Conservation (phyloP, 768 basidiomycete genomes). For the Russula sp. region DNA sequence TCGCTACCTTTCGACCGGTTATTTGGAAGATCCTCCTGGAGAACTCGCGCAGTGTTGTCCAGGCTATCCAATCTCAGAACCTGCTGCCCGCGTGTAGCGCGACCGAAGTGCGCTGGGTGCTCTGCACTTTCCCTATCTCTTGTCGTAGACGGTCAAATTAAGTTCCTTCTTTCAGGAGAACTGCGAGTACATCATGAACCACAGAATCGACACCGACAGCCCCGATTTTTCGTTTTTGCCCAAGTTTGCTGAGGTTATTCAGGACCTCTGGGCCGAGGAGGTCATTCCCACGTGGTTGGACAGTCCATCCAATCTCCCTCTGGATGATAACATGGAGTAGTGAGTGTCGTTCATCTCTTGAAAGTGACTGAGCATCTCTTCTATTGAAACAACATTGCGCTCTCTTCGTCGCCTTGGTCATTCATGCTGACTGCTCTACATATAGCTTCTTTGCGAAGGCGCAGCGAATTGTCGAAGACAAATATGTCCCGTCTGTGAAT, state of each 20-base stretch:
- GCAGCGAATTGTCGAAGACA: conserved; percentile 64
- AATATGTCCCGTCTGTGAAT: conserved; percentile 74
- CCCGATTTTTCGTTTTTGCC: conserved; percentile 26
- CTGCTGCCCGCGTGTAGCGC: not conserved
- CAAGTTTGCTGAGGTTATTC: not conserved
- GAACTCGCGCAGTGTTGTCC: not conserved
- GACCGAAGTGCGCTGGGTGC: not conserved
- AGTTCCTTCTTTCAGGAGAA: not conserved
- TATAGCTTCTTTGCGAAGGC: conserved; percentile 80
- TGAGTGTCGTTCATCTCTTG: not conserved
- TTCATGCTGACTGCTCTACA: not conserved
- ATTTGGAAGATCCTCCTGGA: conserved; percentile 7
- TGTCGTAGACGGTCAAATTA: not conserved
- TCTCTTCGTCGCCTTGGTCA: not conserved
- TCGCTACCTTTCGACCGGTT: not conserved
- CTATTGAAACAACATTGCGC: not conserved
- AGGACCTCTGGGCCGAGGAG: conserved; percentile 27
- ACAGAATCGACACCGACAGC: not conserved
- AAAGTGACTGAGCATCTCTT: not conserved
- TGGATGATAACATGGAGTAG: conserved; percentile 2
- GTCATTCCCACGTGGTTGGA: conserved; percentile 29
- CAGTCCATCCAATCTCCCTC: not conserved
- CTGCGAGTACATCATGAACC: not conserved
- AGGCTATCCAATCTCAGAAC: not conserved
- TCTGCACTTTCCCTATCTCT: not conserved